phyloP scores from a whole-genome alignment of 2,329 filamentous ascomycete species.

The Talaromyces verruculosus region DNA sequence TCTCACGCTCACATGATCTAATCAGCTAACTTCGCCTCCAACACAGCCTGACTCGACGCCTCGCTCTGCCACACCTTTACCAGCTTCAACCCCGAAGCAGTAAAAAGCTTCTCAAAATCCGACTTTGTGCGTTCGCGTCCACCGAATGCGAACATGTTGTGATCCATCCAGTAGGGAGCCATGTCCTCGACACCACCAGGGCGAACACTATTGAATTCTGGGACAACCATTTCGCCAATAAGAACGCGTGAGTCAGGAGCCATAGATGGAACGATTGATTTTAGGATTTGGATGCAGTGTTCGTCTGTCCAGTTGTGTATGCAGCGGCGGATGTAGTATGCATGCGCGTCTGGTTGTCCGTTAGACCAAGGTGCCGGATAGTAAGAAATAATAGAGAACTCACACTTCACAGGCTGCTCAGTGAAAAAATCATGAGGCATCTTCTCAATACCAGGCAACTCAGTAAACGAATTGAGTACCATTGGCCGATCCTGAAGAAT shows the following conservation, averaged over 20 bases:
- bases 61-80: constrained; percentile 29
- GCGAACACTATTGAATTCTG: constrained; percentile 26
- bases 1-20: background rate
- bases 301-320: constrained; percentile 32
- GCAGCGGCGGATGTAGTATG: constrained; percentile 30
- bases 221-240: constrained; percentile 48
- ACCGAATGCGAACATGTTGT: constrained; percentile 34
- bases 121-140: constrained; percentile 33
- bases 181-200: constrained; percentile 28
- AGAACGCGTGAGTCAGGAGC: constrained; percentile 40
- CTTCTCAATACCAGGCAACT: constrained; percentile 37
- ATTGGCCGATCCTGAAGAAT: constrained; percentile 45
- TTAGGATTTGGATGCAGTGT: constrained; percentile 25
- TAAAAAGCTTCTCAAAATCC: constrained; percentile 27
- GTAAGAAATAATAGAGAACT: background rate
- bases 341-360: constrained; percentile 9
- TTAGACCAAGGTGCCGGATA: background rate
- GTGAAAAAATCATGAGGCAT: constrained; percentile 21
- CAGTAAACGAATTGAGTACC: constrained; percentile 30
- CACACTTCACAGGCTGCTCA: constrained; percentile 24
- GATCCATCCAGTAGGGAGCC: constrained; percentile 33
- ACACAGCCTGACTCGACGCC: constrained; percentile 22
- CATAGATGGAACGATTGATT: constrained; percentile 36
- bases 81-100: constrained; percentile 27
- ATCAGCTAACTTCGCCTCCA: constrained; percentile 20